Percentiles rank a stretch among this genome's conserved stretches.
phyloP scores from a whole-genome alignment of 805 yeast genomes.

The Wickerhamiella slavikovae region DNA sequence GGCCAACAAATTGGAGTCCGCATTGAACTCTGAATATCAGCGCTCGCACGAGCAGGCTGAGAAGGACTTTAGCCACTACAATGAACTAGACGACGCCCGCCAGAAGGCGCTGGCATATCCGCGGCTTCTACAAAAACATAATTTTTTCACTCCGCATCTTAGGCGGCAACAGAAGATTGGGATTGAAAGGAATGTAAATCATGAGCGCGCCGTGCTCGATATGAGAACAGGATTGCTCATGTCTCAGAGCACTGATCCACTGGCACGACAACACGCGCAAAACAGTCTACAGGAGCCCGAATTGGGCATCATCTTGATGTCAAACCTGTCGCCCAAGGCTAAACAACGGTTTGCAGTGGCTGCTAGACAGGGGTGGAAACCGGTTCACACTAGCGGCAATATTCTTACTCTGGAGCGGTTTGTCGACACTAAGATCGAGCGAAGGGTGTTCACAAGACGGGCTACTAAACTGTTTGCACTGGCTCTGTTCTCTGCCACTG shows the following conservation, averaged over 20 bases:
- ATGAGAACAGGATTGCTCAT: conserved; percentile 1
- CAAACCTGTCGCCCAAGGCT: background rate
- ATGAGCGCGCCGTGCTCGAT: conserved; percentile 6
- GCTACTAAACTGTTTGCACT: conserved; percentile 1
- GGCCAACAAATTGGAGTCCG: too few species aligned
- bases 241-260: conserved; percentile 3
- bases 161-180: background rate
- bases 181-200: conserved; percentile 1
- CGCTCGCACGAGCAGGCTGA: too few species aligned
- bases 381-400: conserved; percentile 25
- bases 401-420: conserved; percentile 24
- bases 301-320: background rate
- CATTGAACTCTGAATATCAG: too few species aligned
- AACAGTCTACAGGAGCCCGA: too few species aligned
- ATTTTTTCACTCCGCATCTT: conserved; percentile 27
- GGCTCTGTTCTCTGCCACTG: conserved; percentile 5
- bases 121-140: conserved; percentile 19
- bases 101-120: conserved; percentile 8
- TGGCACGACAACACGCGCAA: background rate
- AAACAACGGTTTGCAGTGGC: conserved; percentile 16
- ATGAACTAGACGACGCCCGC: too few species aligned
- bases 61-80: too few species aligned
- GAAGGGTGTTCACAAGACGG: background rate
- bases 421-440: conserved; percentile 1
- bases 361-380: conserved; percentile 30